Conservation (phyloP, 768 basidiomycete species). For the Coprinopsis marcescibilis region DNA sequence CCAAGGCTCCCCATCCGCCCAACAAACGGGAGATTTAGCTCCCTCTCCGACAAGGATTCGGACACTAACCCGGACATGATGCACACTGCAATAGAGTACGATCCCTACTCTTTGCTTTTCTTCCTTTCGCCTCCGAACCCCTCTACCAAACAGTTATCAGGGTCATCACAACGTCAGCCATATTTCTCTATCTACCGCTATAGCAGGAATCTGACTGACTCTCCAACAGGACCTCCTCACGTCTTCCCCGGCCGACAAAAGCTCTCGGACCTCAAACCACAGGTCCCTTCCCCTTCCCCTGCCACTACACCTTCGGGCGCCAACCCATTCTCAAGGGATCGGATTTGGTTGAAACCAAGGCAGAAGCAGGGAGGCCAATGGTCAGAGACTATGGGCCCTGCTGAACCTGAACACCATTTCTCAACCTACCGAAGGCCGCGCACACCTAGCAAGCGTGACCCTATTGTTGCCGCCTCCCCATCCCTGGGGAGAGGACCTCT, state of each 20-base stretch:
- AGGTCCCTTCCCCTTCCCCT: constrained; percentile 25
- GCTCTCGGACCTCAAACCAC: constrained; percentile 18
- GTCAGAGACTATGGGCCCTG: too few relatives aligned
- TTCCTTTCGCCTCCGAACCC: constrained; percentile 44
- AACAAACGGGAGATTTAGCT: constrained; percentile 35
- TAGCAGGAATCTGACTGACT: constrained; percentile 39
- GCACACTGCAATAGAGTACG: constrained; percentile 72
- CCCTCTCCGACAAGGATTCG: constrained; percentile 42
- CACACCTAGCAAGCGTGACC: too few relatives aligned
- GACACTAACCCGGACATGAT: constrained; percentile 63
- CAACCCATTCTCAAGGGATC: constrained; percentile 17
- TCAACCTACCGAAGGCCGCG: too few relatives aligned
- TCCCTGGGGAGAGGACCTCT: too few relatives aligned
- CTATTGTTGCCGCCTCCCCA: too few relatives aligned
- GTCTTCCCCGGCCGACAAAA: constrained; percentile 9
- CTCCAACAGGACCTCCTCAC: constrained; percentile 29
- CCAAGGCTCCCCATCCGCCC: constrained; percentile 42
- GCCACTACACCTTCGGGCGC: constrained; percentile 45
- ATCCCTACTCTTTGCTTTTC: constrained; percentile 52
- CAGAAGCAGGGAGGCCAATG: too few relatives aligned
- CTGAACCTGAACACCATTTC: too few relatives aligned
- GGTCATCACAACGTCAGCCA: constrained; percentile 37
- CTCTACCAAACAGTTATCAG: constrained; percentile 31
- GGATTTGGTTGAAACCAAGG: too few relatives aligned
- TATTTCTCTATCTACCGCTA: constrained; percentile 34